phyloP scores from a whole-genome alignment of 31 red algal species.

The Pterothamnion heteromorphum region DNA sequence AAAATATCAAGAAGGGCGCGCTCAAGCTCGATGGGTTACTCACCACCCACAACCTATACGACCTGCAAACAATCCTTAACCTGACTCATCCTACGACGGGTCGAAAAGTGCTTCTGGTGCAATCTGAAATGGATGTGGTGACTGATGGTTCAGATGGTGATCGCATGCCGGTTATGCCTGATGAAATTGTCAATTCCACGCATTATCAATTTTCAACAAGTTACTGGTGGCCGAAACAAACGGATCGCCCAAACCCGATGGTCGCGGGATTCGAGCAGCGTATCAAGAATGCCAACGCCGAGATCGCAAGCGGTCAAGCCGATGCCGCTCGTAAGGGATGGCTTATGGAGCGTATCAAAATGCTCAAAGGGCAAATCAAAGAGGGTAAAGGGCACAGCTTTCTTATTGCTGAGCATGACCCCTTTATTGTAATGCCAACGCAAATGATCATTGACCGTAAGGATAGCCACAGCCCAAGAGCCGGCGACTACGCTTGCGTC shows the following conservation, averaged over 20 bases:
- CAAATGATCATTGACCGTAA: not conserved
- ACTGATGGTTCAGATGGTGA: conserved; percentile 36
- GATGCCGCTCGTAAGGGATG: not conserved
- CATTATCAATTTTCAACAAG: not conserved
- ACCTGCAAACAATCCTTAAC: conserved; percentile 16
- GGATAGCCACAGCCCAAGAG: not conserved
- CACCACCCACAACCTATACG: conserved; percentile 33
- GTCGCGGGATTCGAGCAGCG: not conserved
- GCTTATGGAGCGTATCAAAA: not conserved
- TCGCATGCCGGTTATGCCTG: not conserved
- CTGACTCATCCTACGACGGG: not conserved
- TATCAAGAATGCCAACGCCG: not conserved
- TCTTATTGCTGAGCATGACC: conserved; percentile 34
- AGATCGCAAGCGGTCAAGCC: not conserved
- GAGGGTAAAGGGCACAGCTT: conserved; percentile 11
- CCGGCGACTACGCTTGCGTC: conserved; percentile 19
- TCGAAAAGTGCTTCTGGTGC: conserved; percentile 24
- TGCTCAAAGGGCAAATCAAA: not conserved
- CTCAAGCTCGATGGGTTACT: conserved; percentile 6
- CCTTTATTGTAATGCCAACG: conserved; percentile 19
- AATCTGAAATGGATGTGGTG: conserved; percentile 40
- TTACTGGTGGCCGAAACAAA: conserved; percentile 10
- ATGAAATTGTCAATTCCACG: not conserved
- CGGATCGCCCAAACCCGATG: not conserved
- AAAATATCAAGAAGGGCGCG: not conserved